These are phyloP conservation scores for Rhizoctonia solani DNA, from an alignment of 1,284 basidiomycete genomes.

Conservation along the genomic window DNA sequence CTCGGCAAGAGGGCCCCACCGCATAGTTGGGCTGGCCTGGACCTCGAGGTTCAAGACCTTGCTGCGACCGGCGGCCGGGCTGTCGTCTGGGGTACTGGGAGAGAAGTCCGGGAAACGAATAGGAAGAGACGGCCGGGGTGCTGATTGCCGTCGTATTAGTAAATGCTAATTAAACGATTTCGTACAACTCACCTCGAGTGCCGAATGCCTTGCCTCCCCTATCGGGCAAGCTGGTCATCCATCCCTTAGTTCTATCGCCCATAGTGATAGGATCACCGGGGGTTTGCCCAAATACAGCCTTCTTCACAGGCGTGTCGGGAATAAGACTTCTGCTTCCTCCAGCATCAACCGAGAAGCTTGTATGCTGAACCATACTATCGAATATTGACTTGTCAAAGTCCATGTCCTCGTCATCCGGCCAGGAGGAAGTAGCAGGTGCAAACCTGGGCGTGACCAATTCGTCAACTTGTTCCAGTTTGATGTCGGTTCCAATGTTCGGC, in stretches of 20 bases:
- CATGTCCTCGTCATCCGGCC: conserved; percentile 51
- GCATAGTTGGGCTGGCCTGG: conserved; percentile 20
- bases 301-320: conserved; percentile 80
- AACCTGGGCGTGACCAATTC: conserved; percentile 69
- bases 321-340: conserved; percentile 60
- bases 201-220: conserved; percentile 27
- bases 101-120: conserved; percentile 26
- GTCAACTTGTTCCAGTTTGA: conserved; percentile 44
- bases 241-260: conserved; percentile 10
- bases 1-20: conserved; percentile 11
- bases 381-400: conserved; percentile 72
- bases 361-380: conserved; percentile 59
- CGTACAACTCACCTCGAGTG: conserved; percentile 7
- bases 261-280: conserved; percentile 15
- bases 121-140: conserved; percentile 23
- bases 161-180: no score
- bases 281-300: conserved; percentile 39
- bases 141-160: no score
- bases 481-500: background rate
- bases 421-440: conserved; percentile 56
- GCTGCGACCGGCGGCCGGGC: conserved; percentile 19
- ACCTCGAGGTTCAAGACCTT: conserved; percentile 4
- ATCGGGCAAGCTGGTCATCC: conserved; percentile 30
- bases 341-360: conserved; percentile 49
- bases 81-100: conserved; percentile 22